Conservation (phyloP, 331 rosid species). For the Malus hybrid region DNA sequence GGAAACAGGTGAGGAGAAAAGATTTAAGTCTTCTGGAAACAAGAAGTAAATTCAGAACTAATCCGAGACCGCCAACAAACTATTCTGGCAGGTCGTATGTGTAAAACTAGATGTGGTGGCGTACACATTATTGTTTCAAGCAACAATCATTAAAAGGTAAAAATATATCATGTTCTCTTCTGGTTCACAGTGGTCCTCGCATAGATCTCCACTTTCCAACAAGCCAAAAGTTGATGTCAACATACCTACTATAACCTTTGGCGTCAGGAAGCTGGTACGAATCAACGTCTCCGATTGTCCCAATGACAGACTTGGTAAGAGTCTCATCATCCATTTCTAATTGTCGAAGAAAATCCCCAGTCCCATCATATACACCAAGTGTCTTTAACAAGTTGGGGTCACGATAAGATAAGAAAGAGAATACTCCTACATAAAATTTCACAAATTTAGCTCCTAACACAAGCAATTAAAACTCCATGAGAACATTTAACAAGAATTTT, state of each 20-base stretch:
- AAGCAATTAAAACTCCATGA: conserved; percentile 4
- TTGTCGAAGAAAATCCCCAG: conserved; percentile 70
- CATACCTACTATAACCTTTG: conserved; percentile 96
- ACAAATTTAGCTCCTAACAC: conserved; percentile 19
- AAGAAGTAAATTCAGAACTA: neutral
- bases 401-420: conserved; percentile 91
- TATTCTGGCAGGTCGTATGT: neutral
- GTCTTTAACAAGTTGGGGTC: conserved; percentile 97
- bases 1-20: neutral
- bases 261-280: conserved; percentile 98
- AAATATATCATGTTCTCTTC: neutral
- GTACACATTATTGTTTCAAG: neutral
- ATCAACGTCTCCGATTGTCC: conserved; percentile 95
- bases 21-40: neutral
- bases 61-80: neutral
- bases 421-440: conserved; percentile 50
- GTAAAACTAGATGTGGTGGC: neutral
- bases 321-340: conserved; percentile 69
- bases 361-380: conserved; percentile 84
- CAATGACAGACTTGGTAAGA: conserved; percentile 83
- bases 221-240: conserved; percentile 1
- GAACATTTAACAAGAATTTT: neutral
- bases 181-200: neutral
- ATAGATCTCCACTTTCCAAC: neutral
- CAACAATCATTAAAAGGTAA: neutral